A percentile compares a stretch with the other conserved stretches of the same genome.
Conservation (phyloP, 306 rosid genomes). For the Vigna trinervia region DNA sequence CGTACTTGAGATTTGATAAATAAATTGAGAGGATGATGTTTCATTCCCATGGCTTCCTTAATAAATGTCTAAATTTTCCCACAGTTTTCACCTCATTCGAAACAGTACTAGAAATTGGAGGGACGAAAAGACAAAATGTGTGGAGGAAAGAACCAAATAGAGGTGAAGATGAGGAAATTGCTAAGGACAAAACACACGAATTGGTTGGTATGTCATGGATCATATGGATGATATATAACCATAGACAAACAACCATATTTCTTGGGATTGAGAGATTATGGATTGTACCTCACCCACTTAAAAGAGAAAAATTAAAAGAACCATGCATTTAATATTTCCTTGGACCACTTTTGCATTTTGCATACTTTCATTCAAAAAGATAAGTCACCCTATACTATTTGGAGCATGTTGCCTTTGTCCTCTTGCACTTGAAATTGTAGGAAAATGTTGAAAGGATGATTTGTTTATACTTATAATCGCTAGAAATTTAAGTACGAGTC, state of each 20-base stretch:
- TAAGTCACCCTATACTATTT: background rate
- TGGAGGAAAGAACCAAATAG: constrained; percentile 24
- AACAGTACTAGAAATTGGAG: background rate
- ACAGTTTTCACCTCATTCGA: constrained; percentile 10
- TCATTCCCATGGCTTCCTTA: constrained; percentile 5
- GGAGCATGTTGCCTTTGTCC: constrained; percentile 19
- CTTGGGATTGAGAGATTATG: constrained; percentile 7
- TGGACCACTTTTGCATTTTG: constrained; percentile 23
- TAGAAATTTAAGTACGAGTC: no score
- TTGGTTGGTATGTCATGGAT: constrained; percentile 8
- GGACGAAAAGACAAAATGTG: background rate
- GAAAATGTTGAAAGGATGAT: background rate
- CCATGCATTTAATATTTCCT: background rate
- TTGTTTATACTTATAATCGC: background rate
- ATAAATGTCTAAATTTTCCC: background rate
- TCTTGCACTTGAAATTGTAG: background rate
- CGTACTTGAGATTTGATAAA: constrained; percentile 21
- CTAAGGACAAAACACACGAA: constrained; percentile 10
- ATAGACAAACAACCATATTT: background rate
- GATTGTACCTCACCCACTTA: background rate
- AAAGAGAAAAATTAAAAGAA: background rate
- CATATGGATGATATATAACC: constrained; percentile 2
- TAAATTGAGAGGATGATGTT: constrained; percentile 28
- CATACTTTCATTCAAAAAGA: background rate
- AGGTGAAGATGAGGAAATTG: constrained; percentile 18